These are phyloP conservation scores for Ganoderma meredithae DNA, from an alignment of 1,284 basidiomycete genomes.

Conservation along the genomic window DNA sequence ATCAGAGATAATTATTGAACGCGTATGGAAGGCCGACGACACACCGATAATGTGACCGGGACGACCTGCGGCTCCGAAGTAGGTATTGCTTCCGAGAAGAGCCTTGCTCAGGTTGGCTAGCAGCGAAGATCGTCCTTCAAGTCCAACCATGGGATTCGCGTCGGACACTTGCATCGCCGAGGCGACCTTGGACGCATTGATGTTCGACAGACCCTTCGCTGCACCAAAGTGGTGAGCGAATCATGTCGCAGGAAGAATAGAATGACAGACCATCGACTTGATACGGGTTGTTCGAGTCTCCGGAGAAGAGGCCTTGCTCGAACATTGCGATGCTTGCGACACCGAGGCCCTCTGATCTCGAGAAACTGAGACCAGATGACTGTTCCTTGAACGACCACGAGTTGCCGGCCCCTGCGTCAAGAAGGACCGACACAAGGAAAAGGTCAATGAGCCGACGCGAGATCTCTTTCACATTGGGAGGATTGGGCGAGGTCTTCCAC, in stretches of 20 bases:
- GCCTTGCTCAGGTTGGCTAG: constrained; percentile 78
- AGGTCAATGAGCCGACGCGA: constrained; percentile 85
- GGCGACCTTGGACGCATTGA: constrained; percentile 71
- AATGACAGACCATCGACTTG: constrained; percentile 76
- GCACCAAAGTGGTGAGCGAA: constrained; percentile 11
- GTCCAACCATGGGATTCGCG: constrained; percentile 88
- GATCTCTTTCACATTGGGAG: constrained; percentile 65
- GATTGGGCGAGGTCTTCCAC: constrained; percentile 58
- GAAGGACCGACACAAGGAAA: constrained; percentile 91
- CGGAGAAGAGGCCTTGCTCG: constrained; percentile 80
- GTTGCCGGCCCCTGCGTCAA: constrained; percentile 93
- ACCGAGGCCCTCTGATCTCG: constrained; percentile 90
- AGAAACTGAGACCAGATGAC: constrained; percentile 64
- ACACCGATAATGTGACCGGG: constrained; percentile 86
- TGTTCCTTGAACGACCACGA: constrained; percentile 82
- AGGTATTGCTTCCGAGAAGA: constrained; percentile 65
- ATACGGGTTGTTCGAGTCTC: constrained; percentile 66
- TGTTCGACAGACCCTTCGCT: constrained; percentile 76
- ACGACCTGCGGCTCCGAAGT: constrained; percentile 76
- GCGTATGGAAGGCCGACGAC: constrained; percentile 26
- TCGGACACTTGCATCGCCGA: constrained; percentile 83
- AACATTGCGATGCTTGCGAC: constrained; percentile 95
- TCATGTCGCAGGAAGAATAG: background rate
- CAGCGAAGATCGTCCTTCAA: constrained; percentile 86
- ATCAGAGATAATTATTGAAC: background rate